Conservation (phyloP, 2,329 filamentous ascomycete species). For the Grosmannia clavigera region DNA sequence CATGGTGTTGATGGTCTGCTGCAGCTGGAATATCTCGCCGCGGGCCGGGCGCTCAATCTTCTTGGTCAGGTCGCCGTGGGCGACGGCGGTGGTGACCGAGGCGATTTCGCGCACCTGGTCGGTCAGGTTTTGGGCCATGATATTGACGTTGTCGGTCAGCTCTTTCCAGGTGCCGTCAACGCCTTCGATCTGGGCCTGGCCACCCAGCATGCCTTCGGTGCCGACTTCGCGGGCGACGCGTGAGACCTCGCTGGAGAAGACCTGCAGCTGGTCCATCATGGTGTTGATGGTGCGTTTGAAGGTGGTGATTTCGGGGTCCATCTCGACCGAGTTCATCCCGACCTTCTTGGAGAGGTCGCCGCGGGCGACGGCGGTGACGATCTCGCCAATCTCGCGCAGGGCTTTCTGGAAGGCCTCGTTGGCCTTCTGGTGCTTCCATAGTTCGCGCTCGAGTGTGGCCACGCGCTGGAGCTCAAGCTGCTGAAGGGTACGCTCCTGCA, state of each 20-base stretch:
- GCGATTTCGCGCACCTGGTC: constrained; percentile 80
- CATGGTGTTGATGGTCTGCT: constrained; percentile 84
- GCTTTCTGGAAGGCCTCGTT: constrained; percentile 99
- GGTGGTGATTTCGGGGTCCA: constrained; percentile 95
- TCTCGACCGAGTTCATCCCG: constrained; percentile 86
- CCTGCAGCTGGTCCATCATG: constrained; percentile 97
- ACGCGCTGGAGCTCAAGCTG: constrained; percentile 81
- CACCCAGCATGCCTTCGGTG: constrained; percentile 86
- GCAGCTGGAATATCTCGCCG: constrained; percentile 70
- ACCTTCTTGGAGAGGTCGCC: constrained; percentile 96
- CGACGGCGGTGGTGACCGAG: constrained; percentile 71
- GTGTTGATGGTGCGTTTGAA: constrained; percentile 98
- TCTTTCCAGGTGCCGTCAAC: constrained; percentile 98
- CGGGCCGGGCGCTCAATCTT: constrained; percentile 73
- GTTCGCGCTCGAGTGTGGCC: constrained; percentile 76
- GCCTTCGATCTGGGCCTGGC: constrained; percentile 84
- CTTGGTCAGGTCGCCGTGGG: constrained; percentile 70
- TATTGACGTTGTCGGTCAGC: constrained; percentile 79
- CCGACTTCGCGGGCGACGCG: constrained; percentile 90
- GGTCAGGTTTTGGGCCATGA: constrained; percentile 73
- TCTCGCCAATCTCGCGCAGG: constrained; percentile 88
- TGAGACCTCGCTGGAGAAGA: constrained; percentile 93
- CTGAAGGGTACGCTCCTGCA: constrained; percentile 71
- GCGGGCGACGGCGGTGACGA: constrained; percentile 89
- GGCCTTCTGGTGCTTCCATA: constrained; percentile 94